These are phyloP conservation scores for Xylaria sp. DNA, from an alignment of 2,329 filamentous ascomycete species.

Conservation along the genomic window DNA sequence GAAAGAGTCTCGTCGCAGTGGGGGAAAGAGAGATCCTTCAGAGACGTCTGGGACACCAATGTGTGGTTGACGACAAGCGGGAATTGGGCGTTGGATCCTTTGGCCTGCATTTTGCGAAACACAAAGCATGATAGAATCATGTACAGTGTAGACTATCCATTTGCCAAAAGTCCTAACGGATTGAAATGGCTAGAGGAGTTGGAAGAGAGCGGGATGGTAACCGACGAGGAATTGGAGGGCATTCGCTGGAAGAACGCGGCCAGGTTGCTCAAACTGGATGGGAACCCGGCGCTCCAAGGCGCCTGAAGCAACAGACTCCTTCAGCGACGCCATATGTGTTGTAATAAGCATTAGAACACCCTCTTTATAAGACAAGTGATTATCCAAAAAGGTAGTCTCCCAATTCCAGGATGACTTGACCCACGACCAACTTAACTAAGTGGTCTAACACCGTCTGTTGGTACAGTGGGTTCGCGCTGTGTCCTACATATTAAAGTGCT, in stretches of 20 bases:
- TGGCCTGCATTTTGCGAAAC: slow-evolving; percentile 58
- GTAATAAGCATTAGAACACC: background rate
- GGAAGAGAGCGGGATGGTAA: slow-evolving; percentile 61
- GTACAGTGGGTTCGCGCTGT: too few species aligned
- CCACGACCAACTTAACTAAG: too few species aligned
- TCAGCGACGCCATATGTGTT: background rate
- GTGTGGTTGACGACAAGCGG: slow-evolving; percentile 69
- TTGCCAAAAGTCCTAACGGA: slow-evolving; percentile 61
- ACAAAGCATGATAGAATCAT: slow-evolving; percentile 62
- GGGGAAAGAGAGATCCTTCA: slow-evolving; percentile 51
- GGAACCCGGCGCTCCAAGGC: background rate
- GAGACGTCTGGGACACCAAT: slow-evolving; percentile 65
- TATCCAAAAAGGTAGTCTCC: background rate
- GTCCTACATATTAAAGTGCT: too few species aligned
- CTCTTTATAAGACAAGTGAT: too few species aligned
- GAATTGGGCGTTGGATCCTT: slow-evolving; percentile 60
- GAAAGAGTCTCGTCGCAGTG: slow-evolving; percentile 22
- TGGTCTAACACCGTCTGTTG: too few species aligned
- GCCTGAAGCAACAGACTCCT: background rate
- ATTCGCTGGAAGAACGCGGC: slow-evolving; percentile 37
- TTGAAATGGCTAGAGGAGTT: slow-evolving; percentile 61
- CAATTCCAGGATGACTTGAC: too few species aligned
- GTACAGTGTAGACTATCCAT: slow-evolving; percentile 69
- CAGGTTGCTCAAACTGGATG: slow-evolving; percentile 21
- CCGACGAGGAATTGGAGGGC: slow-evolving; percentile 57